Evolutionary conservation across 805 yeast species (phyloP).

Genomic region (Ogataea henricii): DNA sequence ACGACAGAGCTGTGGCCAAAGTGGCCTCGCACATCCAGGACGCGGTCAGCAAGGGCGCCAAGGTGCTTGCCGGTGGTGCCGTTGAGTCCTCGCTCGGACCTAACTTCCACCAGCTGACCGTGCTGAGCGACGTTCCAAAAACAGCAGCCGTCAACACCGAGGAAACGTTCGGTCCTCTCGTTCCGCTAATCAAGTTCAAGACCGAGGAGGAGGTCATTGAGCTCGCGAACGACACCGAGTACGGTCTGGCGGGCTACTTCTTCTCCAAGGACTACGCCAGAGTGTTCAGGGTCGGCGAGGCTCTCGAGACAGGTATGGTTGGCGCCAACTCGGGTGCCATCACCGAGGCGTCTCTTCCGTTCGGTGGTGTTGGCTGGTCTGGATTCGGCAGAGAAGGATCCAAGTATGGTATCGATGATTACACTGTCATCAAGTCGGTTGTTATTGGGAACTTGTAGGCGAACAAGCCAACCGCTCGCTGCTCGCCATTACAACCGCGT

Average conservation of each 20-base stretch:
- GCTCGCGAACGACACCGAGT: slow-evolving; percentile 65
- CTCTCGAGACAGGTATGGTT: slow-evolving; percentile 76
- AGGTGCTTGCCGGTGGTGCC: slow-evolving; percentile 61
- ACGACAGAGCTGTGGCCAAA: slow-evolving; percentile 59
- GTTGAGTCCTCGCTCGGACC: slow-evolving; percentile 57
- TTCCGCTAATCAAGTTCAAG: slow-evolving; percentile 65
- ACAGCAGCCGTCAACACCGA: slow-evolving; percentile 61
- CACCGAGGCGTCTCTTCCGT: slow-evolving; percentile 68
- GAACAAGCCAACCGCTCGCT: no score
- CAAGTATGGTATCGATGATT: slow-evolving; percentile 73
- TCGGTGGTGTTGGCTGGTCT: slow-evolving; percentile 77
- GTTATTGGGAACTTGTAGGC: slow-evolving; percentile 46
- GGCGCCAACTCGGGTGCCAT: slow-evolving; percentile 78
- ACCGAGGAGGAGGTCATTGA: slow-evolving; percentile 64
- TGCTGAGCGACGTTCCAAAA: slow-evolving; percentile 58
- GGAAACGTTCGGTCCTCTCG: slow-evolving; percentile 83
- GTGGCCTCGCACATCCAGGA: slow-evolving; percentile 65
- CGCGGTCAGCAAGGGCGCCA: slow-evolving; percentile 68
- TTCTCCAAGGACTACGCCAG: slow-evolving; percentile 57
- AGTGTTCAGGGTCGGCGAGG: slow-evolving; percentile 64
- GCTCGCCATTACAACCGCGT: no score
- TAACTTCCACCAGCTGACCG: slow-evolving; percentile 67
- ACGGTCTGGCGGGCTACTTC: slow-evolving; percentile 79
- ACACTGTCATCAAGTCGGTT: slow-evolving; percentile 63
- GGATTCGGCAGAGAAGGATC: slow-evolving; percentile 86